Conservation (phyloP, 352 stramenopile species). For the Nothophytophthora sp. region DNA sequence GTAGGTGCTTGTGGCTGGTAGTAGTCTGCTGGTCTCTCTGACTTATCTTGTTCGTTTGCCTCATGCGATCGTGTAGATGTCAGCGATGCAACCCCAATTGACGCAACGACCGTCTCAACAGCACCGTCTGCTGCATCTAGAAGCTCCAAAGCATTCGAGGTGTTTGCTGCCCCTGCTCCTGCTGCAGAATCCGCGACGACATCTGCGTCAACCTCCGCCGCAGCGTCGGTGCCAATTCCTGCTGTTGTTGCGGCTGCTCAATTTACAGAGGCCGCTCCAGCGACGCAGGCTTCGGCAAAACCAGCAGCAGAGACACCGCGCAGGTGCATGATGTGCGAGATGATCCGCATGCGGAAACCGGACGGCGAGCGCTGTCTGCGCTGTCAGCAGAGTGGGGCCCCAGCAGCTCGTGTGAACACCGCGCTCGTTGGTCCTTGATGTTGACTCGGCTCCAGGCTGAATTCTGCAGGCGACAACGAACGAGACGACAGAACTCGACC, state of each 20-base stretch:
- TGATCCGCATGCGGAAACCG: conserved; percentile 47
- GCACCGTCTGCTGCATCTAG: too few species aligned
- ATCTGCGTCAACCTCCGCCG: not conserved
- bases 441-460: not conserved
- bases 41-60: conserved; percentile 1
- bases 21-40: too few species aligned
- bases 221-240: not conserved
- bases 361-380: conserved; percentile 37
- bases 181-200: conserved; percentile 2
- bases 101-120: not conserved
- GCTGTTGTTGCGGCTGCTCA: not conserved
- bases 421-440: conserved; percentile 8
- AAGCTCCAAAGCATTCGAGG: too few species aligned
- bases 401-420: conserved; percentile 2
- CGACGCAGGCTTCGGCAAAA: conserved; percentile 3
- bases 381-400: conserved; percentile 26
- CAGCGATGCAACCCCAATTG: conserved; percentile 10
- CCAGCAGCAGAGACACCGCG: conserved; percentile 5
- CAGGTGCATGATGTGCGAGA: conserved; percentile 43
- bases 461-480: too few species aligned
- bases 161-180: not conserved
- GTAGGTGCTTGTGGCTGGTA: not conserved
- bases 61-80: conserved; percentile 11
- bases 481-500: too few species aligned
- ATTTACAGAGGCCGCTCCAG: not conserved